Base-by-base conservation (phyloP, 352 stramenopile species). In the Phytophthora idaei region DNA sequence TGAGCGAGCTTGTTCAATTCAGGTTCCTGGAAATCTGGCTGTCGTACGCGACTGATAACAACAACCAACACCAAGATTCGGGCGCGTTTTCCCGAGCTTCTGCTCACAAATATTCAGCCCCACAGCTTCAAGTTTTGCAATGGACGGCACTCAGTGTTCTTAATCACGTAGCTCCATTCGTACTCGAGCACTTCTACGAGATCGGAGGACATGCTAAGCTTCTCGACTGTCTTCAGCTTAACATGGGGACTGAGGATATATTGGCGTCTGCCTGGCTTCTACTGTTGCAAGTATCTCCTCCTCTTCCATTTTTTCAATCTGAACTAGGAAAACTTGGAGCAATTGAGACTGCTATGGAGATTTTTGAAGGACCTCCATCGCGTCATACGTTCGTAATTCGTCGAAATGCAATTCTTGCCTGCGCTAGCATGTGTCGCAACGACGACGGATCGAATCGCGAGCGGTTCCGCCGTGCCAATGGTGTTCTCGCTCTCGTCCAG, bases 11-110 rank as follows among this genome's bases (percentile, higher is more conserved):
- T 11, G 67, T 83, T 29, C 79, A 92, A 60, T 93, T 90, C 41
- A 73, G 79, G n/a, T 91, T 93, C 28, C 4, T 90, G 3, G 81
- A 93, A 28, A 73, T 81, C 9, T 69, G 89, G 51, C 52, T 95
- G 4, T 65, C 72, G 9, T 94, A 93, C 49, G 83, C 77, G 9
- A 87, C 59, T 34, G 36, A 32, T 15, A 55, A 41, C 29, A 41
- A 7, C n/a, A 58, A 53, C 9, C 44, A 71, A 25, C 34, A 61
- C 1, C 17, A 66, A 50, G 21, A 51, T 11, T 34, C 32, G 4
- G 29, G 17, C 21, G 50, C 42, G 12, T 21, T 36, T 34, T 47
- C 52, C 34, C 56, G 60, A 4, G 5, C 67, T 25, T 76, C 53
- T 27, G 44, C 57, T 46, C 45, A 53, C 47, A 75, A 73, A n/a